Conservation (phyloP, 225 moss, liverwort and hornwort genomes). For the Pleurozium schreberi region DNA sequence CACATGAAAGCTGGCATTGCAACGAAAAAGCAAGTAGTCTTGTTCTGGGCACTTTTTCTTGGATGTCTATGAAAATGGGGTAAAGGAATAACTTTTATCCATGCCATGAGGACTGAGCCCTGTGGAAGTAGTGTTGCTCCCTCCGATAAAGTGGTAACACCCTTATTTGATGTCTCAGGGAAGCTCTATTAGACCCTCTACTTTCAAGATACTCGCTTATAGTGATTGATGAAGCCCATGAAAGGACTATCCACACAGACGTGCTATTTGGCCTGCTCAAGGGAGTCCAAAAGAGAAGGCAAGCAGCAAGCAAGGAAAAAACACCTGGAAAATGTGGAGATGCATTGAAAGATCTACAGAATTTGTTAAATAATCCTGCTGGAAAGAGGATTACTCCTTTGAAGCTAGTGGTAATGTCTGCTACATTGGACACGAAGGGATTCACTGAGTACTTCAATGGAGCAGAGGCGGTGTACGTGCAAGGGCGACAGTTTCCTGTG, state of each 20-base stretch:
- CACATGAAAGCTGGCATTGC: not conserved
- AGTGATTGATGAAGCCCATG: conserved; percentile 66
- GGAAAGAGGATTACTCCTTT: conserved; percentile 37
- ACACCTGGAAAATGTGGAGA: conserved; percentile 2
- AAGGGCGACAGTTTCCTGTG: conserved; percentile 86
- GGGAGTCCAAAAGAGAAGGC: conserved; percentile 73
- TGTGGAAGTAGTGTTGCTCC: not conserved
- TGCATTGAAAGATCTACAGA: conserved; percentile 17
- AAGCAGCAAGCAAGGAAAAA: conserved; percentile 20
- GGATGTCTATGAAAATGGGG: not conserved
- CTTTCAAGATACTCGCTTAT: conserved; percentile 46
- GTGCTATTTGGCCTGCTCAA: conserved; percentile 92
- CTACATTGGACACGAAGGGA: conserved; percentile 81
- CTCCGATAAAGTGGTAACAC: not conserved
- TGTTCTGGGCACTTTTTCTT: not conserved
- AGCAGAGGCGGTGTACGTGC: conserved; percentile 75
- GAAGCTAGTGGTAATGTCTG: conserved; percentile 88
- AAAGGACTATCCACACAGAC: conserved; percentile 89
- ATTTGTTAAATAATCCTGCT: not conserved
- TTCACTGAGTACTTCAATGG: conserved; percentile 84
- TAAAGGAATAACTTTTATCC: not conserved
- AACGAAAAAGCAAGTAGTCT: not conserved
- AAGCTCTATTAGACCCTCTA: conserved; percentile 82
- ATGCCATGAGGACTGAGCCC: not conserved
- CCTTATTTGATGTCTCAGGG: conserved; percentile 29